These are phyloP conservation scores for Penicillium pancosmium DNA, from an alignment of 495 filamentous ascomycete species.

Conservation along the genomic window DNA sequence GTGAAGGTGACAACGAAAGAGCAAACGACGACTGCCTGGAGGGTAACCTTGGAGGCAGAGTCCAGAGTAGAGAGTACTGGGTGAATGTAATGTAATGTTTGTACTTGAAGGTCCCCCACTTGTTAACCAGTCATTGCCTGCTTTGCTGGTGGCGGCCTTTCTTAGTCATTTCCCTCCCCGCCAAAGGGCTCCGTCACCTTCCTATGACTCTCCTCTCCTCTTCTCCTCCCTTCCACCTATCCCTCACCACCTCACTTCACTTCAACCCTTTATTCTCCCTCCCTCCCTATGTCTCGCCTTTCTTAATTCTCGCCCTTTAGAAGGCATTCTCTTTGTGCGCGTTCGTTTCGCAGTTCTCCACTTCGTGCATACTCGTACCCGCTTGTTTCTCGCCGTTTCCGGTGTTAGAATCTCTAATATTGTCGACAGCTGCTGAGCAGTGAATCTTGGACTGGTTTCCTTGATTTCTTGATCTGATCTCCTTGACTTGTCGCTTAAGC, in stretches of 20 bases:
- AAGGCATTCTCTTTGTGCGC: slow-evolving; percentile 17
- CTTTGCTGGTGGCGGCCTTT: slow-evolving; percentile 14
- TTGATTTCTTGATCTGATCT: slow-evolving; percentile 12
- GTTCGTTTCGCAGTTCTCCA: slow-evolving; percentile 11
- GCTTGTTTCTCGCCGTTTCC: slow-evolving; percentile 20
- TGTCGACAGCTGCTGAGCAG: slow-evolving; percentile 44
- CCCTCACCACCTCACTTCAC: slow-evolving; percentile 4
- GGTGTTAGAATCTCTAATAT: slow-evolving; percentile 26
- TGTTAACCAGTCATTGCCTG: not conserved
- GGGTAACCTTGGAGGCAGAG: not conserved
- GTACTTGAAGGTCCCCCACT: not conserved
- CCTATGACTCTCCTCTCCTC: slow-evolving; percentile 10
- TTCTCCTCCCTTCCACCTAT: slow-evolving; percentile 8
- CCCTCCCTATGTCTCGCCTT: slow-evolving; percentile 2
- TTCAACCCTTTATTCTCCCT: not conserved
- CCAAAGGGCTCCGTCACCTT: slow-evolving; percentile 7
- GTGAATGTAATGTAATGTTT: no score
- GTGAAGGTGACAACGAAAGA: no score
- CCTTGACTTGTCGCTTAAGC: slow-evolving; percentile 11
- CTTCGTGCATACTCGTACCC: slow-evolving; percentile 10
- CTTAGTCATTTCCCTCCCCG: slow-evolving; percentile 28
- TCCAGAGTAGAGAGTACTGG: no score
- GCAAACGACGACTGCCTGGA: no score
- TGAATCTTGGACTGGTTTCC: slow-evolving; percentile 27
- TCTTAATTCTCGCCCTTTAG: slow-evolving; percentile 16